Evolutionary conservation across 1,139 yeast genomes (phyloP).

Genomic region (Ogataea hybrid): DNA sequence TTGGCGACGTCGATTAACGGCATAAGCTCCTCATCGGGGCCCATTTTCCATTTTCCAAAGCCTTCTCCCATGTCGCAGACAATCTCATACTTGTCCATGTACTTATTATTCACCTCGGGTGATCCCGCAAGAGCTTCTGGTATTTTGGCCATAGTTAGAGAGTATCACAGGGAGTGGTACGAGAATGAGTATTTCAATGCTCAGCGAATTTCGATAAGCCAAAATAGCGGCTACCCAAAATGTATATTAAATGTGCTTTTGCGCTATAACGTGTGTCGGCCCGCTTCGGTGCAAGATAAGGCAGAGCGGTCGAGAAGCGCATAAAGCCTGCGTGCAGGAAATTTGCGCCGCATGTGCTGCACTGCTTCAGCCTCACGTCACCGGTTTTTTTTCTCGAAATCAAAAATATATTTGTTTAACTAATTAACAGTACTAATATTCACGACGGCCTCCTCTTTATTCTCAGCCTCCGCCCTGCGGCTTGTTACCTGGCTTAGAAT

Average conservation of each 20-base stretch:
- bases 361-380: not conserved
- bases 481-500: constrained; percentile 5
- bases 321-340: not conserved
- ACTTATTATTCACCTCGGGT: constrained; percentile 21
- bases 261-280: too few species aligned
- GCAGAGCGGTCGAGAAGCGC: too few species aligned
- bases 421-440: not conserved
- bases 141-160: constrained; percentile 1
- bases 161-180: too few species aligned
- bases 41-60: constrained; percentile 39
- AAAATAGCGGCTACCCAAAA: too few species aligned
- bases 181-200: too few species aligned
- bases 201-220: too few species aligned
- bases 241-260: too few species aligned
- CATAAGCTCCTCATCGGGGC: constrained; percentile 41
- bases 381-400: not conserved
- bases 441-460: constrained; percentile 1
- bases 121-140: constrained; percentile 18
- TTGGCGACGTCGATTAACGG: constrained; percentile 40
- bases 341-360: not conserved
- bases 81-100: constrained; percentile 20
- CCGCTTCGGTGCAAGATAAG: too few species aligned
- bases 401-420: not conserved
- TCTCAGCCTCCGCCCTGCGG: not conserved
- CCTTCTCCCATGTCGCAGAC: constrained; percentile 34